phyloP scores from a whole-genome alignment of 805 yeast genomes.

The Candida multigemmis region DNA sequence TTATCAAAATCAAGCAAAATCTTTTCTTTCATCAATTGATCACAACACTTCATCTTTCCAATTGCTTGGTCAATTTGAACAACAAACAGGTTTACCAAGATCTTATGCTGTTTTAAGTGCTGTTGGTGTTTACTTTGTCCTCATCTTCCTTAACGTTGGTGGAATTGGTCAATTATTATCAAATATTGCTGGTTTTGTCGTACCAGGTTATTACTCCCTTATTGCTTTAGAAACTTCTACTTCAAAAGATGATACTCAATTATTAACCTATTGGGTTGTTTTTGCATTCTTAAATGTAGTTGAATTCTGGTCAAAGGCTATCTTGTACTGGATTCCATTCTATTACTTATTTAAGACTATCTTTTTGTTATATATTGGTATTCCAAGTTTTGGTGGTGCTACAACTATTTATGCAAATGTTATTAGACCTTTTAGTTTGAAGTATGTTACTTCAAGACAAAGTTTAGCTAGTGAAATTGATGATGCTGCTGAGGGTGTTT shows the following conservation, averaged over 20 bases:
- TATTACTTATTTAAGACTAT: conserved; percentile 91
- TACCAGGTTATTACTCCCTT: conserved; percentile 87
- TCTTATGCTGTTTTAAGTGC: conserved; percentile 72
- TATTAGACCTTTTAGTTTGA: conserved; percentile 57
- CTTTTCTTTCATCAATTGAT: too few relatives aligned
- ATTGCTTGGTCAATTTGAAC: conserved; percentile 30
- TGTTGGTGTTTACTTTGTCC: conserved; percentile 56
- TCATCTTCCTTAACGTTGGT: conserved; percentile 84
- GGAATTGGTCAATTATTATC: conserved; percentile 93
- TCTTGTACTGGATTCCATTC: conserved; percentile 93
- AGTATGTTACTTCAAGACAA: conserved; percentile 19
- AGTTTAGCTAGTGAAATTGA: conserved; percentile 34
- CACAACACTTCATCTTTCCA: too few relatives aligned
- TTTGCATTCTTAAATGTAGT: conserved; percentile 83
- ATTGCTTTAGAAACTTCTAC: conserved; percentile 68
- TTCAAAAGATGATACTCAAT: conserved; percentile 72
- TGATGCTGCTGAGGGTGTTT: conserved; percentile 38
- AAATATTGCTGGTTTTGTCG: conserved; percentile 81
- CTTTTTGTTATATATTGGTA: conserved; percentile 77
- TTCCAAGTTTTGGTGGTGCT: conserved; percentile 88
- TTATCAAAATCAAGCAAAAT: too few relatives aligned
- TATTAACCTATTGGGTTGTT: conserved; percentile 97
- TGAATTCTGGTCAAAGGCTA: conserved; percentile 93
- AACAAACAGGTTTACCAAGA: conserved; percentile 58
- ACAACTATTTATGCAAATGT: conserved; percentile 52